Conservation (phyloP, 495 filamentous ascomycete genomes). For the Neurospora terricola region DNA sequence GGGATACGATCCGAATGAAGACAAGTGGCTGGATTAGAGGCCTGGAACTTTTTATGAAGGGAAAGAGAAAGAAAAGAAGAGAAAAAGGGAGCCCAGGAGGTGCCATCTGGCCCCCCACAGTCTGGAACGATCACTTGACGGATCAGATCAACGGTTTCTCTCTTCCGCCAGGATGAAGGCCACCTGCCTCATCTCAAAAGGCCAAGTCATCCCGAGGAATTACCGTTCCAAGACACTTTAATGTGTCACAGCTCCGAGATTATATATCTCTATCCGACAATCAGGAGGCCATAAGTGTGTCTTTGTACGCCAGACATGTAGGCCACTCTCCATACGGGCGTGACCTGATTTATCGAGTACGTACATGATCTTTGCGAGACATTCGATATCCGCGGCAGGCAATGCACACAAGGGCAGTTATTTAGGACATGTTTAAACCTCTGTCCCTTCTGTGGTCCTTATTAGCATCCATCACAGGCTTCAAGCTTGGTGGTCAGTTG, state of each 20-base stretch:
- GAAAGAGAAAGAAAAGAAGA: not conserved
- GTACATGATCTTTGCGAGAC: not conserved
- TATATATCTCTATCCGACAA: not conserved
- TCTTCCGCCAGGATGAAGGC: not conserved
- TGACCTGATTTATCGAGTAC: not conserved
- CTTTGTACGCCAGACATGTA: not conserved
- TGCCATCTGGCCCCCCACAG: not conserved
- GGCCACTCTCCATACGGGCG: not conserved
- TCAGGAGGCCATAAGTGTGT: not conserved
- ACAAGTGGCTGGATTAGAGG: constrained; percentile 16
- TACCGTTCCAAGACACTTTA: not conserved
- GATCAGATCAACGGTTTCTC: not conserved
- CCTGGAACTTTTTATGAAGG: not conserved
- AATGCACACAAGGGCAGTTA: not conserved
- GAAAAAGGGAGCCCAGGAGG: not conserved
- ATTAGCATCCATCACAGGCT: not conserved
- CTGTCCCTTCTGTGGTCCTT: not conserved
- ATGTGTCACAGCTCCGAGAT: not conserved
- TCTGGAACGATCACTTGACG: not conserved
- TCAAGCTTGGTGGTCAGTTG: not conserved
- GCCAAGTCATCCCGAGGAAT: not conserved
- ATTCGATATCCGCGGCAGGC: not conserved
- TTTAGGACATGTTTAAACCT: not conserved
- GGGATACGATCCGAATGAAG: constrained; percentile 18
- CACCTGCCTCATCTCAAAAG: not conserved